These are phyloP conservation scores for Chiua virens DNA, from an alignment of 768 basidiomycete species.

Conservation along the genomic window DNA sequence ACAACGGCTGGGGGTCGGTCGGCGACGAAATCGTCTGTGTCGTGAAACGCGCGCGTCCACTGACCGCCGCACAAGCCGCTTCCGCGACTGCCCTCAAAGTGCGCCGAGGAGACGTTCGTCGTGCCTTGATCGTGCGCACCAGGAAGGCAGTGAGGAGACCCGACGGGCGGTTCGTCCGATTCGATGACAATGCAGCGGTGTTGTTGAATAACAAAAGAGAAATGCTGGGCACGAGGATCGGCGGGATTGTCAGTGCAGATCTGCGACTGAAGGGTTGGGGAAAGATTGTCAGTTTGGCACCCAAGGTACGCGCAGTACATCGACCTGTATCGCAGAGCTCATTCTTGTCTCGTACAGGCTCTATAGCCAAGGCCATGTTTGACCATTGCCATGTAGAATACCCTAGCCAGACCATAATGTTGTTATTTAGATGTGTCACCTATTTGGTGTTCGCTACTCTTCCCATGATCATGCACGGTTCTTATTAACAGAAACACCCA, in stretches of 20 bases:
- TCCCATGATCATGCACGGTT: too few species aligned
- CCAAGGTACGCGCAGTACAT: conserved; percentile 56
- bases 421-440: too few species aligned
- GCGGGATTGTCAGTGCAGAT: conserved; percentile 91
- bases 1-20: conserved; percentile 89
- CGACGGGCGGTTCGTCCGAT: conserved; percentile 84
- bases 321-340: background rate
- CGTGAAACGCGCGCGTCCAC: conserved; percentile 85
- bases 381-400: background rate
- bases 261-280: conserved; percentile 91
- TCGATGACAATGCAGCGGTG: conserved; percentile 97
- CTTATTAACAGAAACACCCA: too few species aligned
- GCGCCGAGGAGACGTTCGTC: conserved; percentile 89
- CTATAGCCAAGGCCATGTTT: conserved; percentile 7
- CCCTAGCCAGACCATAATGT: too few species aligned
- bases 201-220: conserved; percentile 93
- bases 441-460: too few species aligned
- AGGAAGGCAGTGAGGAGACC: conserved; percentile 80
- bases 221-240: conserved; percentile 93
- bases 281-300: conserved; percentile 89
- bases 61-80: conserved; percentile 62
- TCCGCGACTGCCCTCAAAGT: conserved; percentile 87
- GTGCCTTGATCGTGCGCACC: conserved; percentile 95
- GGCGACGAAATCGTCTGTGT: conserved; percentile 97
- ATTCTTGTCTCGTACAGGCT: conserved; percentile 9